Evolutionary conservation across 2,329 filamentous ascomycete genomes (phyloP).

Genomic region (Elsinoe arachidis): DNA sequence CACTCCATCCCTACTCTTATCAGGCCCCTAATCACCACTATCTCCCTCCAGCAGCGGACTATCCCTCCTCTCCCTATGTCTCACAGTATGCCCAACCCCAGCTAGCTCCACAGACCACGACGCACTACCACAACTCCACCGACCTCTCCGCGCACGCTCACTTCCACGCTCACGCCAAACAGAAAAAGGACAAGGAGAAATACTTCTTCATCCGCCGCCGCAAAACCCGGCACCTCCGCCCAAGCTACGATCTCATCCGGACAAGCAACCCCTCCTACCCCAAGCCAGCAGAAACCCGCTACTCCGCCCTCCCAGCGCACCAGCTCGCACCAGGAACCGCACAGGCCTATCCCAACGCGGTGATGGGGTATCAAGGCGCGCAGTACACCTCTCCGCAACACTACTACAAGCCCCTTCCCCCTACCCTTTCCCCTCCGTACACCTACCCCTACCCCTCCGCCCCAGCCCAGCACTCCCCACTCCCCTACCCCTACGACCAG

Average conservation of each 20-base stretch:
- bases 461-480: background rate
- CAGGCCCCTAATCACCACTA: no score
- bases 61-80: background rate
- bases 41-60: no score
- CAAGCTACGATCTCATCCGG: conserved; percentile 8
- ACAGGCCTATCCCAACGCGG: no score
- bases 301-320: background rate
- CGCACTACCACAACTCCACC: background rate
- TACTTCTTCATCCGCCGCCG: conserved; percentile 8
- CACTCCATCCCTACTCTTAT: no score
- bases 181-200: background rate
- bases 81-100: background rate
- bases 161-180: background rate
- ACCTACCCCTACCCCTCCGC: no score
- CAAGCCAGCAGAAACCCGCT: background rate
- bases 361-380: no score
- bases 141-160: background rate
- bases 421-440: no score
- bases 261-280: background rate
- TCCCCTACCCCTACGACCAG: background rate
- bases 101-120: background rate
- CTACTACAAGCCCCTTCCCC: no score
- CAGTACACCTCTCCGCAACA: no score
- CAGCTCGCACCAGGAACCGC: no score
- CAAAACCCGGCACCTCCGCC: background rate